Base-by-base conservation (phyloP, 805 yeast species). In the Sugiyamaella lignohabitans region DNA sequence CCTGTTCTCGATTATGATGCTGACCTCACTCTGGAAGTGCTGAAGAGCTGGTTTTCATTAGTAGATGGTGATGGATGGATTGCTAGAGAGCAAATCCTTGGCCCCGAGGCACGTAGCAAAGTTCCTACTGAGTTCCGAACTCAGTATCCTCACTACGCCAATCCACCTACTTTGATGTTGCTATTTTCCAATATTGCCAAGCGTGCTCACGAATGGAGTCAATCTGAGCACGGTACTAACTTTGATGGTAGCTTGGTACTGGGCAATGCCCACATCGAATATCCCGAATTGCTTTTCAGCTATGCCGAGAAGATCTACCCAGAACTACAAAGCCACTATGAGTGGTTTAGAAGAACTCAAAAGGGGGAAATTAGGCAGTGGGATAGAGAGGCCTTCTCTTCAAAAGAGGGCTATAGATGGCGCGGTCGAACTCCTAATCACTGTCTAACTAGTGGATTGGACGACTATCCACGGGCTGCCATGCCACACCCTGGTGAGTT, bases 41-140 rank as follows among this genome's bases (percentile, higher is more conserved):
- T 89, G 48, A 74, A 81, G 59, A 84, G 95, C 43, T 93, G 98
- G 98, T 86, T 91, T 61, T 65, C 74, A 32, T 66, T 86, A 36
- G 86, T 88, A 51, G 96, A 91, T 62, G 85, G 82, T 1, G 82
- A 84, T 52, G 98, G 98, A 0, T 93, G 98, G 97, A 84, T 93
- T 55, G 96, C 96, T 1, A 75, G 98, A 52, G 98, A 93, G 62
- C 94, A 87, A 58, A 91, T 93, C 24, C 70, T 93, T 39, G 98
- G 98, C 1, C 81, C 80, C 4, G 98, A 93, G 62, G 88, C 91
- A 34, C 76, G 98, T 60, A 75, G 84, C 39, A 80, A 84, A 58
- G 98, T 93, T 3, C 98, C 98, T 0, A 69, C 62, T 5, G 86
- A 84, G 52, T 91, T 91, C 62, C 82, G 76, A 55, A 83, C 79